Base-by-base conservation (phyloP, 495 filamentous ascomycete genomes). In the Penicillium fimorum region DNA sequence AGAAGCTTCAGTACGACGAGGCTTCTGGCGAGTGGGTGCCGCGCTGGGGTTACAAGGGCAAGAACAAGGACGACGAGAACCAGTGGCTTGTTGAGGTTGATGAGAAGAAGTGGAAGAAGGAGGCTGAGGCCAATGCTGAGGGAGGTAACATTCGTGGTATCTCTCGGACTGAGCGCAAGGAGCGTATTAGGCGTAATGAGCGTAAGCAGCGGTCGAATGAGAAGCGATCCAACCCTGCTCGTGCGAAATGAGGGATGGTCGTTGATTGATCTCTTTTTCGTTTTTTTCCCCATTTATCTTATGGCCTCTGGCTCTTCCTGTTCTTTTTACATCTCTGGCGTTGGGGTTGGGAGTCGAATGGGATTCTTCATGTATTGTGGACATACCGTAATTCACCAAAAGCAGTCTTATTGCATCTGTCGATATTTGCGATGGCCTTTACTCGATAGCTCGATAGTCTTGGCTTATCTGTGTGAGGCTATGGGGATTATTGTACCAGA, bases 1-100 rank as follows among this genome's bases (percentile, higher is more conserved):
- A 84, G 69, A 91, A 96, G 70, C 76, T 87, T 62, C 82, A 87
- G 41, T 96, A 88, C 70, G 88, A 97, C 71, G 91, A 96, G 74
- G 84, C 73, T 50, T 91, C 79, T 25, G 88, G 88, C 46, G 89
- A 95, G 68, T 97, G 89, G 87, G 89, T 92, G 54, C 87, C 90
- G 44, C 87, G 87, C 72, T 98, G 92, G 90, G 94, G 94, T 1
- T 96, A 95, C 75, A 91, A 92, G 77, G 95, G 92, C 46, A 88
- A 87, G 70, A 94, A 93, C 70, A 91, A 92, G 81, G 83, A 82
- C 13, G 84, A 80, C 0, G 87, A 91, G 62, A 72, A 80, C 45
- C 82, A 91, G 61, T 94, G 92, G 87, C 77, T 96, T 64, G 91
- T 97, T 27, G 95, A 97, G 82, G 85, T 97, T 29, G 85, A 91